A percentile compares a stretch with the other conserved stretches of the same genome.
These are phyloP conservation scores for Leptographium radiaticola DNA, from an alignment of 2,329 filamentous ascomycete genomes.

Conservation along the genomic window DNA sequence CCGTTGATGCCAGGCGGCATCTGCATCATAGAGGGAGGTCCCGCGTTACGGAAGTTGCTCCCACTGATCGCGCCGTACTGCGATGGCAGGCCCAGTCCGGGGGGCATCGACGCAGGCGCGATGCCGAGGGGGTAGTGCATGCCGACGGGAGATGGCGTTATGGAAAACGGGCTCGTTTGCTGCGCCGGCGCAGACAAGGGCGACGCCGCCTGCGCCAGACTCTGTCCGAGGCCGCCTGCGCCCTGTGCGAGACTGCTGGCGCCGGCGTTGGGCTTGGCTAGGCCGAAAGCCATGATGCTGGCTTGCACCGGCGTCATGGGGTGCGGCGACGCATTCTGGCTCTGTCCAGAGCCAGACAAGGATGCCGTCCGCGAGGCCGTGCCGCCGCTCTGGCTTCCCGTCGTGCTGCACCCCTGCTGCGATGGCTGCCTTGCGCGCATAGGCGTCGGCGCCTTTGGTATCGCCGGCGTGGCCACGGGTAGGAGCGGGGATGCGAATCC, in stretches of 20 bases:
- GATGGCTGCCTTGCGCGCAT: conserved; percentile 64
- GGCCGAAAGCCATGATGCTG: conserved; percentile 49
- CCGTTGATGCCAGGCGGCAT: conserved; percentile 36
- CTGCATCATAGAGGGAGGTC: conserved; percentile 39
- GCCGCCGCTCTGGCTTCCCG: conserved; percentile 34
- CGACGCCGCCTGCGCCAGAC: background rate
- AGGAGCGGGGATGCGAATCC: conserved; percentile 67
- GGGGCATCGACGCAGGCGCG: conserved; percentile 6
- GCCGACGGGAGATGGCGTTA: conserved; percentile 17
- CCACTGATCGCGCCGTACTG: conserved; percentile 1
- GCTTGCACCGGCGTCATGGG: conserved; percentile 50
- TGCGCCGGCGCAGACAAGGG: conserved; percentile 15
- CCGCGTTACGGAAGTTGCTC: conserved; percentile 1
- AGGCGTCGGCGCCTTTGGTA: conserved; percentile 73
- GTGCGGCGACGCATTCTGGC: conserved; percentile 47
- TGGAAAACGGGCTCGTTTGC: conserved; percentile 36
- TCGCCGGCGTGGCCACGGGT: conserved; percentile 61
- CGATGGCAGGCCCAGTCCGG: conserved; percentile 1
- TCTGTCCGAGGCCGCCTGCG: background rate
- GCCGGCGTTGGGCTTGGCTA: conserved; percentile 23
- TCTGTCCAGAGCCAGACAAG: conserved; percentile 41
- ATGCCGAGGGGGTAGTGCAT: conserved; percentile 29
- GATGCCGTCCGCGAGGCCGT: conserved; percentile 55
- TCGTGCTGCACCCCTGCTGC: conserved; percentile 60
- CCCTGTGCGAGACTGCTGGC: conserved; percentile 9